Conservation (phyloP, 1,284 basidiomycete species). For the Ustilago xerochloae region DNA sequence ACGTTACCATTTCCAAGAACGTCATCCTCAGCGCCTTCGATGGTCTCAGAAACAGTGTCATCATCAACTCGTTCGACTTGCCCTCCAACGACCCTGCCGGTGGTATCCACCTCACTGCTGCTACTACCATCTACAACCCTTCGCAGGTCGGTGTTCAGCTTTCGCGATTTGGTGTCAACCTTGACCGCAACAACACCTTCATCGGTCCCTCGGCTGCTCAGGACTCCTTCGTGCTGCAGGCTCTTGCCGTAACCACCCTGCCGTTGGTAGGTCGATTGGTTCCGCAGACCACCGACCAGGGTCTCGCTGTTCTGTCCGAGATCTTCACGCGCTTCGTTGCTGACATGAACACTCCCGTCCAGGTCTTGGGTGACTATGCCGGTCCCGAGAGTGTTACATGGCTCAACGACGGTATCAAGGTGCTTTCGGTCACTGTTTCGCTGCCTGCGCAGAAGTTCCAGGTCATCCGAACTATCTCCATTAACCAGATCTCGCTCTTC, state of each 20-base stretch:
- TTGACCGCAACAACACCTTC: conserved; percentile 73
- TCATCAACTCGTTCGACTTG: conserved; percentile 78
- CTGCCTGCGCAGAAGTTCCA: conserved; percentile 78
- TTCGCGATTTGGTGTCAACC: conserved; percentile 75
- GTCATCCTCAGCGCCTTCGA: conserved; percentile 80
- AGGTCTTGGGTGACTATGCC: conserved; percentile 76
- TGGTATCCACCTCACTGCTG: conserved; percentile 78
- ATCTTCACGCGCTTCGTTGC: conserved; percentile 82
- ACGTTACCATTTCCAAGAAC: conserved; percentile 74
- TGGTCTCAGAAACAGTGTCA: conserved; percentile 76
- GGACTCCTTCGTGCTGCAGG: conserved; percentile 73
- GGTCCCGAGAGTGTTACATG: conserved; percentile 76
- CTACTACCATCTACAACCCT: conserved; percentile 77
- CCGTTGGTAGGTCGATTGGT: conserved; percentile 76
- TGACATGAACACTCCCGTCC: conserved; percentile 75
- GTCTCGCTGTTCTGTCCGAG: conserved; percentile 74
- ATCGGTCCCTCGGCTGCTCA: conserved; percentile 75
- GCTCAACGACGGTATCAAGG: conserved; percentile 80
- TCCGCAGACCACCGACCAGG: conserved; percentile 73
- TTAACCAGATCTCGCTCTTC: conserved; percentile 76
- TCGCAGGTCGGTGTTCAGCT: conserved; percentile 81
- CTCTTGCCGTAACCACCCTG: conserved; percentile 73
- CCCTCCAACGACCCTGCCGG: conserved; percentile 79
- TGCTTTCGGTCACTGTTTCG: conserved; percentile 74
- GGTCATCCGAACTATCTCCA: conserved; percentile 76